These are phyloP conservation scores for Suaeda aralocaspica DNA, from an alignment of 148 eudicot genomes.

Conservation along the genomic window DNA sequence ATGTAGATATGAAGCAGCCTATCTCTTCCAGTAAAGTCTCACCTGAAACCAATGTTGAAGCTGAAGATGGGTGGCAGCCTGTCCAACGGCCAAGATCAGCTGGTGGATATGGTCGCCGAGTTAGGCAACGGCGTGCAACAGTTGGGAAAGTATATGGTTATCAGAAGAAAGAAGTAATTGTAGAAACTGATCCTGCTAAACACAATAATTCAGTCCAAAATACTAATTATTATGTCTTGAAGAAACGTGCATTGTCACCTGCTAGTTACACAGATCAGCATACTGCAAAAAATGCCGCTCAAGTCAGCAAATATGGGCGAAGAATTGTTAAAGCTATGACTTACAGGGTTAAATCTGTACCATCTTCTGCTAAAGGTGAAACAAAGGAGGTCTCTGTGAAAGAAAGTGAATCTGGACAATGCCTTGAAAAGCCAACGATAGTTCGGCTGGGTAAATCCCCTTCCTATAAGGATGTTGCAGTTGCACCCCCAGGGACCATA, in stretches of 20 bases:
- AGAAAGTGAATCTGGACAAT: constrained; percentile 47
- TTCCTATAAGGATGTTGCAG: constrained; percentile 96
- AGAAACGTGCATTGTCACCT: constrained; percentile 59
- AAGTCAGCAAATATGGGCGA: constrained; percentile 68
- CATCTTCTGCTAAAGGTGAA: constrained; percentile 47
- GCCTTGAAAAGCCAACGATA: constrained; percentile 58
- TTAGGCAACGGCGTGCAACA: constrained; percentile 62
- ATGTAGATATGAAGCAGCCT: constrained; percentile 27
- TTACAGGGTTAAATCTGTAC: constrained; percentile 83
- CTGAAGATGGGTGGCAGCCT: constrained; percentile 93
- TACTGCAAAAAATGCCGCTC: constrained; percentile 42
- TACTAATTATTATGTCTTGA: constrained; percentile 63
- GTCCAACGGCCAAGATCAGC: constrained; percentile 91
- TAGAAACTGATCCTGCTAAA: constrained; percentile 54
- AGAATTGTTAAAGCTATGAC: constrained; percentile 67
- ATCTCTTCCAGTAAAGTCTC: constrained; percentile 30
- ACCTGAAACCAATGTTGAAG: constrained; percentile 60
- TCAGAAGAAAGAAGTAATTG: constrained; percentile 62
- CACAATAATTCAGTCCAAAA: constrained; percentile 50
- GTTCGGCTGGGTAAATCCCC: constrained; percentile 91
- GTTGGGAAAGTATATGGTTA: constrained; percentile 57
- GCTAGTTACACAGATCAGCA: constrained; percentile 61
- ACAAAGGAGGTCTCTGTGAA: constrained; percentile 32
- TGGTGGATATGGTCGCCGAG: constrained; percentile 65
- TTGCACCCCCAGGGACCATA: constrained; percentile 94